These are phyloP conservation scores for Nemania abortiva DNA, from an alignment of 2,329 filamentous ascomycete genomes.

Conservation along the genomic window DNA sequence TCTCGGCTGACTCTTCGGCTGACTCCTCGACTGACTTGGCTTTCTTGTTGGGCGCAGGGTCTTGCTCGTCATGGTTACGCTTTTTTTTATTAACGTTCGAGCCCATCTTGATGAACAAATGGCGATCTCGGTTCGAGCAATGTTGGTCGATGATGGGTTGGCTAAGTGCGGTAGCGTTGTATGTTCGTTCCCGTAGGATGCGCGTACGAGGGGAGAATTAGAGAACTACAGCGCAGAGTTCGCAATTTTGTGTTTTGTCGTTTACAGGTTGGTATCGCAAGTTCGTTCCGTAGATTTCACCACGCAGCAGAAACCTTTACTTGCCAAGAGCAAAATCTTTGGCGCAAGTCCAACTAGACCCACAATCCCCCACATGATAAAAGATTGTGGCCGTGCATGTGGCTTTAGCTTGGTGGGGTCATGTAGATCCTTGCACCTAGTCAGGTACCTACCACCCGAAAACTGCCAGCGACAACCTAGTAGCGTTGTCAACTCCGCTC, in stretches of 20 bases:
- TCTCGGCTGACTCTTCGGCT: neutral
- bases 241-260: neutral
- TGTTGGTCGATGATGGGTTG: neutral
- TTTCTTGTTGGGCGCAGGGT: slow-evolving; percentile 3
- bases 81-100: slow-evolving; percentile 5
- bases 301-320: neutral
- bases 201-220: neutral
- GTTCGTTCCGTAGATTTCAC: neutral
- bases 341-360: neutral
- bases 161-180: neutral
- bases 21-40: neutral
- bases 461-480: too few species aligned
- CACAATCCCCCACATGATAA: neutral
- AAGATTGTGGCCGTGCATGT: neutral
- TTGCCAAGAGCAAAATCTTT: slow-evolving; percentile 4
- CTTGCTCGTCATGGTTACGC: slow-evolving; percentile 9
- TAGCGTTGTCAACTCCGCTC: too few species aligned
- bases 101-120: neutral
- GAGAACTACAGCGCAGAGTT: neutral
- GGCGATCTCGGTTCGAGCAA: neutral
- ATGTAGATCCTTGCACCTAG: too few species aligned
- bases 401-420: neutral
- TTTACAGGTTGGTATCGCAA: neutral
- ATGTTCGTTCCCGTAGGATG: neutral
- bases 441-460: too few species aligned